A percentile compares a stretch with the other conserved stretches of the same genome.
Conservation (phyloP, 225 moss, liverwort and hornwort genomes). For the Physcomitrellopsis africana region DNA sequence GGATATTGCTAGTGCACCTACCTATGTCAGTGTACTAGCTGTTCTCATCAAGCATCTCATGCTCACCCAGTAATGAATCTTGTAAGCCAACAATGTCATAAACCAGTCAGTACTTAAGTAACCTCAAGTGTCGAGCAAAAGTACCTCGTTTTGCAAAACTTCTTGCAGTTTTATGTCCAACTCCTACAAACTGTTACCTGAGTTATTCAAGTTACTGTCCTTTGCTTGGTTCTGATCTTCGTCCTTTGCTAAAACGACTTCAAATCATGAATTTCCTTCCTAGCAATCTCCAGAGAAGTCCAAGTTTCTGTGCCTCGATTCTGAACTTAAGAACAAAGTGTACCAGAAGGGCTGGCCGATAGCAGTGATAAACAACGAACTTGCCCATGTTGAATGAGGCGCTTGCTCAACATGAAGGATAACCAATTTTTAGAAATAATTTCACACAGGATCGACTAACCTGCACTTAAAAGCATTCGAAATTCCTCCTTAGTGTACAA, state of each 20-base stretch:
- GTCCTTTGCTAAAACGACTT: conserved; percentile 34
- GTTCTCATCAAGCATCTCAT: too few relatives aligned
- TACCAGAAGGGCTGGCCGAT: too few relatives aligned
- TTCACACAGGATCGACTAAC: conserved; percentile 7
- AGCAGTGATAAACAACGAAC: too few relatives aligned
- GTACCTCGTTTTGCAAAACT: conserved; percentile 44
- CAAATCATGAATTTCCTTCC: conserved; percentile 41
- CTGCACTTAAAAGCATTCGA: conserved; percentile 58
- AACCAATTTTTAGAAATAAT: too few relatives aligned
- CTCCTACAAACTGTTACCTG: conserved; percentile 43
- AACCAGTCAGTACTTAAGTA: too few relatives aligned
- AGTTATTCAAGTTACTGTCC: conserved; percentile 34
- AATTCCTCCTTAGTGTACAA: conserved; percentile 67
- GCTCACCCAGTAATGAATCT: too few relatives aligned
- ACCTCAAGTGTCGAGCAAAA: too few relatives aligned
- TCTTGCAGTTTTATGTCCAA: conserved; percentile 57
- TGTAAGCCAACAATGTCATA: too few relatives aligned
- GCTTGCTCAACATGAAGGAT: too few relatives aligned
- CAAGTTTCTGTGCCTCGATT: conserved; percentile 30
- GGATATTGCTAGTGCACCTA: too few relatives aligned
- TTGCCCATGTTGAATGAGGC: too few relatives aligned
- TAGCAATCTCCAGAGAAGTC: conserved; percentile 37
- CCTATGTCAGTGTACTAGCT: too few relatives aligned
- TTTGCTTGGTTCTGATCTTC: conserved; percentile 36
- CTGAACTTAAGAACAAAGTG: conserved; percentile 21